Percentiles rank a stretch among this genome's conserved stretches.
These are phyloP conservation scores for Paraurostyla sp. DNA, from an alignment of 73 alveolate genomes.

Conservation along the genomic window DNA sequence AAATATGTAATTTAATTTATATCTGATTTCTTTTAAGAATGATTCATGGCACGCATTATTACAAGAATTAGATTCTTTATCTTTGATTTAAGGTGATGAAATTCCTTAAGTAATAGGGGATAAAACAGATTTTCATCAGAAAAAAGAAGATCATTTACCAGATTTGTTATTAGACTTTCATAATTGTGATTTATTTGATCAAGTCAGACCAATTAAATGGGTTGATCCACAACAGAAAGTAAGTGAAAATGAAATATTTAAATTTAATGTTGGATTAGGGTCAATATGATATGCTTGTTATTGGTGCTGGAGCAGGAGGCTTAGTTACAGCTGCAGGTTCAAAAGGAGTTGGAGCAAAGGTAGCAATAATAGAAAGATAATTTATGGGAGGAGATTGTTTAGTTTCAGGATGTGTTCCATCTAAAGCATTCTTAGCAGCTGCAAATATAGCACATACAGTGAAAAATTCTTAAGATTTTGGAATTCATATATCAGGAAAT, in stretches of 20 bases:
- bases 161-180: constrained; percentile 72
- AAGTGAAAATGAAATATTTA: neutral
- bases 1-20: neutral
- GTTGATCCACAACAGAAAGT: constrained; percentile 70
- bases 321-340: constrained; percentile 74
- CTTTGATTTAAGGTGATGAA: neutral
- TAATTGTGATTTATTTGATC: constrained; percentile 78
- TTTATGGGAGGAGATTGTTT: constrained; percentile 89
- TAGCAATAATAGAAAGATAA: constrained; percentile 84
- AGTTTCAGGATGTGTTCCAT: constrained; percentile 91
- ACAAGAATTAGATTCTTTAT: neutral
- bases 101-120: constrained; percentile 16
- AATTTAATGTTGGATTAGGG: constrained; percentile 3
- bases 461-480: constrained; percentile 48
- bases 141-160: constrained; percentile 56
- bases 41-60: constrained; percentile 41
- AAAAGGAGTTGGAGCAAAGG: constrained; percentile 81
- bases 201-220: constrained; percentile 83
- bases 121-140: constrained; percentile 60
- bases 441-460: constrained; percentile 77
- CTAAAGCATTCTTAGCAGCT: constrained; percentile 84
- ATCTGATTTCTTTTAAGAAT: neutral
- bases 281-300: constrained; percentile 81
- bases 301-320: constrained; percentile 96
- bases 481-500: constrained; percentile 56